phyloP scores from a whole-genome alignment of 495 filamentous ascomycete genomes.

The Neurospora tetrasperma region DNA sequence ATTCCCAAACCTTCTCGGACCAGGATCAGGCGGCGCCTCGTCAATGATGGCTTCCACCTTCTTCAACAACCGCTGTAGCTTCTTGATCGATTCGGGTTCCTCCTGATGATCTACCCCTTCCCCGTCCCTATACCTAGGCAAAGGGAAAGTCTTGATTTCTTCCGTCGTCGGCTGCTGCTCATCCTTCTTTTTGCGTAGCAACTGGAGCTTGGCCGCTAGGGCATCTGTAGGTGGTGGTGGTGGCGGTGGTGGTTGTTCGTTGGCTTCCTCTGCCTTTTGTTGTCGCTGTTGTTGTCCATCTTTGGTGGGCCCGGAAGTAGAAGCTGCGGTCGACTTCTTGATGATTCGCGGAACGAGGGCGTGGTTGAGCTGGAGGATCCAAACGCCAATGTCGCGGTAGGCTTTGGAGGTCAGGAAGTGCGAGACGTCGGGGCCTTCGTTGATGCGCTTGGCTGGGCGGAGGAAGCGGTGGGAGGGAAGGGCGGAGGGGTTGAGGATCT shows the following conservation, averaged over 20 bases:
- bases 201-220: not conserved
- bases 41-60: conserved; percentile 56
- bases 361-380: conserved; percentile 80
- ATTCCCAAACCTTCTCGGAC: conserved; percentile 87
- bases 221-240: not conserved
- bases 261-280: not conserved
- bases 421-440: conserved; percentile 67
- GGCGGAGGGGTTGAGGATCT: conserved; percentile 19
- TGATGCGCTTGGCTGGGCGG: conserved; percentile 63
- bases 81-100: conserved; percentile 42
- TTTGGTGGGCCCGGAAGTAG: not conserved
- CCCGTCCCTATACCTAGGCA: conserved; percentile 21
- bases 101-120: conserved; percentile 17
- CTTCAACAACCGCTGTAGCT: conserved; percentile 51
- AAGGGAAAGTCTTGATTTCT: conserved; percentile 38
- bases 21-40: conserved; percentile 71
- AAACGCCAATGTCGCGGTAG: conserved; percentile 76
- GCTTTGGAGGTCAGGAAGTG: conserved; percentile 68
- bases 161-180: conserved; percentile 1
- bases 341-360: conserved; percentile 61
- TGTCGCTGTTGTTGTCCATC: too few relatives aligned
- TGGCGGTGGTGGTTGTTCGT: not conserved
- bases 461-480: conserved; percentile 31
- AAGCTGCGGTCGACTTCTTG: conserved; percentile 9
- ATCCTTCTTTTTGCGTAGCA: not conserved